Base-by-base conservation (phyloP, 306 rosid genomes). In the Biancaea sappan region DNA sequence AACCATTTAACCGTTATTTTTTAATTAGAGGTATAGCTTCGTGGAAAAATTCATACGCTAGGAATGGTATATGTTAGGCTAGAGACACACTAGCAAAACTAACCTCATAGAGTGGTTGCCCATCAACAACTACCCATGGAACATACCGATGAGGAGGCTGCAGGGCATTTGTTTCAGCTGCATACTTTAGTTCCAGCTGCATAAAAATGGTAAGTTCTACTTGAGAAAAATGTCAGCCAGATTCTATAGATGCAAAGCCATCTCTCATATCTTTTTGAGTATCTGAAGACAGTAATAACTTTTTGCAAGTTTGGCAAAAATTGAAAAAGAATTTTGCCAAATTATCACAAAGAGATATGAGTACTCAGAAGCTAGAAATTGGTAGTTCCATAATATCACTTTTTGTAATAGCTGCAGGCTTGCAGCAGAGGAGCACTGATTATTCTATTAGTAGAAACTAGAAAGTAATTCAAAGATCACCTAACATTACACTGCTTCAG, bases 121-220 rank as follows among this genome's bases (percentile, higher is more conserved):
- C 99, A 81, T 92, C 81, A 18, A 94, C 95, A 76, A 92, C 93
- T 46, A 92, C 96, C 97, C 96, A 91, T 3, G 99, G 99, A 43
- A 92, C 97, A 58, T 87, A 90, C 74, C 46, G 16, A 67, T 94
- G 99, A 48, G 97, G 96, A 70, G 99, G 99, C 71, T 84, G 79
- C 44, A 94, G 91, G 52, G 78, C 79, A 66, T 77, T 46, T 35
- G 97, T 94, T 80, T 90, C 86, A 64, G 85, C 87, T 61, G 87
- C 97, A 77, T 86, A 90, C 57, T 77, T 75, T 43, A 90, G 86
- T 38, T 92, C 93, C 80, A 94, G 87, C 99, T 94, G 90, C 89
- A 87, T 8, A 57, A 44, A 81, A 37, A 82, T 40, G 58, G 74
- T 61, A 75, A 75, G 47, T 15, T 52, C 32, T 41, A 72, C 14